Evolutionary conservation across 805 yeast genomes (phyloP).

Genomic region (Candida wancherniae): DNA sequence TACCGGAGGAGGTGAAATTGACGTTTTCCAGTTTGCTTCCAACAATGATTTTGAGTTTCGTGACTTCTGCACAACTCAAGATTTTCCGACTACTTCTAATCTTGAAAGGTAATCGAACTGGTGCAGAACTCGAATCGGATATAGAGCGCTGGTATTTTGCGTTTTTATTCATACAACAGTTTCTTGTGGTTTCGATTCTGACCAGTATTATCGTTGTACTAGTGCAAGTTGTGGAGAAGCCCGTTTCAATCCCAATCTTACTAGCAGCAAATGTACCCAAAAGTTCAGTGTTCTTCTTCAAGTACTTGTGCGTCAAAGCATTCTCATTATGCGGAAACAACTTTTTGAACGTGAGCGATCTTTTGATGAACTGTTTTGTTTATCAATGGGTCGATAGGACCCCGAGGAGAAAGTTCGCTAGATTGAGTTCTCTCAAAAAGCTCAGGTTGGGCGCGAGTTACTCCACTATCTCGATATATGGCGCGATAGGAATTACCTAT

Average conservation of each 20-base stretch:
- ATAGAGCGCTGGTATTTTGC: slow-evolving; percentile 74
- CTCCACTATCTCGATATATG: slow-evolving; percentile 72
- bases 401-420: slow-evolving; percentile 52
- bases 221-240: slow-evolving; percentile 59
- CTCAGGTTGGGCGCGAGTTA: slow-evolving; percentile 75
- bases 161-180: slow-evolving; percentile 76
- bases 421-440: slow-evolving; percentile 41
- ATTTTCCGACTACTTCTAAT: slow-evolving; percentile 51
- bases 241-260: slow-evolving; percentile 65
- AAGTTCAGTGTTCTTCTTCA: slow-evolving; percentile 80
- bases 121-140: slow-evolving; percentile 60
- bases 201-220: slow-evolving; percentile 67
- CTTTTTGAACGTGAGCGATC: slow-evolving; percentile 53
- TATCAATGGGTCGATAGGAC: slow-evolving; percentile 44
- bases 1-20: slow-evolving; percentile 52
- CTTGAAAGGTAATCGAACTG: slow-evolving; percentile 56
- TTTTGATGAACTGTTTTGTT: slow-evolving; percentile 38
- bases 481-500: slow-evolving; percentile 73
- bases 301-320: slow-evolving; percentile 71
- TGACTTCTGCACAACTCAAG: slow-evolving; percentile 59
- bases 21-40: slow-evolving; percentile 63
- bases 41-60: slow-evolving; percentile 54
- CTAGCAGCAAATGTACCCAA: slow-evolving; percentile 79
- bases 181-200: slow-evolving; percentile 79
- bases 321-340: slow-evolving; percentile 71